A percentile compares a stretch with the other conserved stretches of the same genome.
These are phyloP conservation scores for grape (Vitis vinifera) DNA, from an alignment of 164 flowering plant species.

Conservation along the genomic window ASM3070453v1 NC_081807.1:2028001-2028500, in stretches of 20 bases:
- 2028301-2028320: slow-evolving; percentile 48
- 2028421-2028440: slow-evolving; percentile 28
- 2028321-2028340: slow-evolving; percentile 47
- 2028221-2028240: slow-evolving; percentile 57
- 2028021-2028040: slow-evolving; percentile 56
- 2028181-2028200: slow-evolving; percentile 36
- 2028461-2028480: slow-evolving; percentile 58
- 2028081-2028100: slow-evolving; percentile 23
- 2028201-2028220: slow-evolving; percentile 34
- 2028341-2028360: slow-evolving; percentile 57
- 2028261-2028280: slow-evolving; percentile 50
- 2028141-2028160: slow-evolving; percentile 47
- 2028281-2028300: slow-evolving; percentile 57
- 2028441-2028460: slow-evolving; percentile 57
- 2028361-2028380: slow-evolving; percentile 53
- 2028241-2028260: slow-evolving; percentile 63
- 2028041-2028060: slow-evolving; percentile 55
- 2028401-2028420: slow-evolving; percentile 38
- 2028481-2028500: slow-evolving; percentile 29
- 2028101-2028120: slow-evolving; percentile 32
- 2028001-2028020: slow-evolving; percentile 46
- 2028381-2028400: slow-evolving; percentile 40
- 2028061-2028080: slow-evolving; percentile 45
- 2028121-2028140: slow-evolving; percentile 32
- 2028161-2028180: slow-evolving; percentile 35